Evolutionary conservation across 495 filamentous ascomycete genomes (phyloP).

Genomic region (Astrothelium macrocarpum): DNA sequence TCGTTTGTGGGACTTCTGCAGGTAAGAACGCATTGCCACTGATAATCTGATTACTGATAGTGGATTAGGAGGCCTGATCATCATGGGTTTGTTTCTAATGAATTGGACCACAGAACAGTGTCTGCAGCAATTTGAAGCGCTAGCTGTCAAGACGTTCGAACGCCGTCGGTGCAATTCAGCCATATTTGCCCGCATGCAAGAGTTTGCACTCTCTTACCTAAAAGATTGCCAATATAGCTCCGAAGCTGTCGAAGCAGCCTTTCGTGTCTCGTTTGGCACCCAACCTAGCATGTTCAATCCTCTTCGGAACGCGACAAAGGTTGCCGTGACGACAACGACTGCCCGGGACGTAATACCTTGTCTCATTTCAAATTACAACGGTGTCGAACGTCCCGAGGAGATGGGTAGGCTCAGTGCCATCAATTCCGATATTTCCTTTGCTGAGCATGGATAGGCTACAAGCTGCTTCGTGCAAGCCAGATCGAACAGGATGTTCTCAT

Average conservation of each 20-base stretch:
- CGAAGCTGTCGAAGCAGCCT: conserved; percentile 4
- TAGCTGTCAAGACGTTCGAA: conserved; percentile 26
- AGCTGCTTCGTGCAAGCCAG: conserved; percentile 15
- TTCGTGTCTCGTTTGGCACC: neutral
- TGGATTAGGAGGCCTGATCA: conserved; percentile 27
- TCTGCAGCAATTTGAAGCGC: conserved; percentile 23
- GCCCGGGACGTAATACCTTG: neutral
- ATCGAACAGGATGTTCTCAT: conserved; percentile 16
- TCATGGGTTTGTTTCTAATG: conserved; percentile 25
- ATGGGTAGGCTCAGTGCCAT: neutral
- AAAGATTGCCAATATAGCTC: conserved; percentile 9
- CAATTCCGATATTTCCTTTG: conserved; percentile 1
- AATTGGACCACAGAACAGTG: conserved; percentile 21
- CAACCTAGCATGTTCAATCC: conserved; percentile 7
- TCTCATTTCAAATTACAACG: conserved; percentile 7
- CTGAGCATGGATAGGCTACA: conserved; percentile 24
- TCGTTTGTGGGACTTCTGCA: conserved; percentile 24
- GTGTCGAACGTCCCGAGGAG: neutral
- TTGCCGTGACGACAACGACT: conserved; percentile 7
- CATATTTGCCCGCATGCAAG: neutral
- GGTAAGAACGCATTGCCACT: neutral
- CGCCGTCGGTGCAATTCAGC: neutral
- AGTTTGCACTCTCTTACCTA: conserved; percentile 3
- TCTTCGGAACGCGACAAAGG: neutral
- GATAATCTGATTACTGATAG: no score